Conservation (phyloP, 192 early-diverging fungal species). For the Backusella luteola region DNA sequence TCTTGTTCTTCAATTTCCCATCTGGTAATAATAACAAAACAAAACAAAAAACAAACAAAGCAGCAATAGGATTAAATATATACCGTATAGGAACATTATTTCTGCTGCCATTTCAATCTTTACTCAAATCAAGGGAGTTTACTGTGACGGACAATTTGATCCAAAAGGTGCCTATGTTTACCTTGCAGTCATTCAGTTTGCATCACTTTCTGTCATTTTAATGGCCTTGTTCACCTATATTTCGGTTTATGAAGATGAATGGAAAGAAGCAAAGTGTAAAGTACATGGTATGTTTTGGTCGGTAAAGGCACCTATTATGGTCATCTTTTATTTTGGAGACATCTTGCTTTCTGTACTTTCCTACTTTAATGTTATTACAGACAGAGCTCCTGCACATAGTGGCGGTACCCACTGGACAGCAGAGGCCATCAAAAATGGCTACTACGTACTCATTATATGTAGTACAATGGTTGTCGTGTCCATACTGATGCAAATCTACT, state of each 20-base stretch:
- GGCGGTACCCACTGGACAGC: constrained; percentile 28
- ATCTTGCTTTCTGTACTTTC: constrained; percentile 20
- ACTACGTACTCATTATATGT: constrained; percentile 29
- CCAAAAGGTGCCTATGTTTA: constrained; percentile 33
- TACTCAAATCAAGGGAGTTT: constrained; percentile 30
- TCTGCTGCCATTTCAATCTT: constrained; percentile 37
- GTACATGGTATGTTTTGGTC: constrained; percentile 39
- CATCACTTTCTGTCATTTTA: constrained; percentile 34
- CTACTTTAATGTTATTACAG: constrained; percentile 27
- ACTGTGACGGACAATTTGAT: constrained; percentile 26
- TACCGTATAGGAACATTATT: constrained; percentile 26
- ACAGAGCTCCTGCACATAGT: neutral
- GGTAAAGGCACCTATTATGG: constrained; percentile 41
- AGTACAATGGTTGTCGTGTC: constrained; percentile 24
- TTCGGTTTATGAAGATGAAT: constrained; percentile 30
- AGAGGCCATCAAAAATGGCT: constrained; percentile 31
- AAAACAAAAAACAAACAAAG: constrained; percentile 1
- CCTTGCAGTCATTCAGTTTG: constrained; percentile 30
- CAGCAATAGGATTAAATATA: neutral
- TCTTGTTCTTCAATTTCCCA: constrained; percentile 38
- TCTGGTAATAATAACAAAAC: constrained; percentile 23
- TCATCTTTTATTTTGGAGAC: constrained; percentile 39
- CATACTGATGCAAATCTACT: constrained; percentile 34
- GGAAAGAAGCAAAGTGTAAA: constrained; percentile 21
- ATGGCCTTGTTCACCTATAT: constrained; percentile 36